Evolutionary conservation across 2,329 filamentous ascomycete genomes (phyloP).

Genomic region (Neofusicoccum sp.): DNA sequence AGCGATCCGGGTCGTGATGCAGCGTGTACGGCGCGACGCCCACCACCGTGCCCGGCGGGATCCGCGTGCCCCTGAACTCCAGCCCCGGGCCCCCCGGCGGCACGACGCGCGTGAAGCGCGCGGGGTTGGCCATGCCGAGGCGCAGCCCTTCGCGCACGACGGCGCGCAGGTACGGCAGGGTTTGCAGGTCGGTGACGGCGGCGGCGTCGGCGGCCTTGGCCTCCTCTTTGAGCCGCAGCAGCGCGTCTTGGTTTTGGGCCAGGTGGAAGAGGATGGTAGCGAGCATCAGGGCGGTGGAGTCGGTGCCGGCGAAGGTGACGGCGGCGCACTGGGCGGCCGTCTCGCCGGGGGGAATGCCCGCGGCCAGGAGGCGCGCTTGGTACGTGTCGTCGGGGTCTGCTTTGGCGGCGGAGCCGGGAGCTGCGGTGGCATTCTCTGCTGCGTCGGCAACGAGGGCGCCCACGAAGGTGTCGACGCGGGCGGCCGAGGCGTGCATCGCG

Average conservation of each 20-base stretch:
- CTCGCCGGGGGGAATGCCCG: neutral
- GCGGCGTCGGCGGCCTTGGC: too few relatives aligned
- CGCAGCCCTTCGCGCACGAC: conserved; percentile 26
- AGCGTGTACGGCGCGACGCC: conserved; percentile 39
- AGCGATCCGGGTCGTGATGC: conserved; percentile 29
- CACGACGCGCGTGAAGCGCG: neutral
- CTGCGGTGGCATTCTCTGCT: neutral
- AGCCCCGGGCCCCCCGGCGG: neutral
- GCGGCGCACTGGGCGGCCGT: neutral
- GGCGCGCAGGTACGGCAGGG: conserved; percentile 28
- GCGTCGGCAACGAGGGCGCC: neutral
- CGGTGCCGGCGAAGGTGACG: neutral
- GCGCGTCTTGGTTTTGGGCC: neutral
- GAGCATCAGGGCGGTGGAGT: neutral
- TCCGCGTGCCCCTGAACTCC: too few relatives aligned
- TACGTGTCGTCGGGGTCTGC: neutral
- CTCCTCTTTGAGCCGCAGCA: neutral
- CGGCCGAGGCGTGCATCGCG: neutral
- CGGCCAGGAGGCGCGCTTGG: neutral
- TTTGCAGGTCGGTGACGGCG: conserved; percentile 26
- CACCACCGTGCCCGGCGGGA: conserved; percentile 24
- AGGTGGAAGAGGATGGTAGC: conserved; percentile 4
- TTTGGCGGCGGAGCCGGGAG: neutral
- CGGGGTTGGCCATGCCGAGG: neutral
- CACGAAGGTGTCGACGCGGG: neutral